Percentiles rank a stretch among this genome's conserved stretches.
Evolutionary conservation across 208 protist genomes (phyloP).

Genomic region (Dictyostelium gargantuum): DNA sequence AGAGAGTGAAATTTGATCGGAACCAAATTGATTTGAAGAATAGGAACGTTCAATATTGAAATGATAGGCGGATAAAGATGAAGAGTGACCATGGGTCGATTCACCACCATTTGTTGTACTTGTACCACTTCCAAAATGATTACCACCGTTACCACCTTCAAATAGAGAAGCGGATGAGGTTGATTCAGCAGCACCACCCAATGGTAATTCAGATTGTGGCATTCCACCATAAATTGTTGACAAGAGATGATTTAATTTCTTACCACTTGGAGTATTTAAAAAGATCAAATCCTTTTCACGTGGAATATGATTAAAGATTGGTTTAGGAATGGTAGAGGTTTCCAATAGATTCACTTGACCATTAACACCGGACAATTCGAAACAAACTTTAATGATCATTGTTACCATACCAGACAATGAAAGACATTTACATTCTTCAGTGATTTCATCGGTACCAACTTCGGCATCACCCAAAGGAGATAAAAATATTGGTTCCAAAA

Average conservation of each 20-base stretch:
- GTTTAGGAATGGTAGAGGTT: not conserved
- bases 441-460: constrained; percentile 35
- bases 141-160: not conserved
- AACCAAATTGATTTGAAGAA: not conserved
- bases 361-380: not conserved
- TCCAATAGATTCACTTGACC: constrained; percentile 12
- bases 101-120: not conserved
- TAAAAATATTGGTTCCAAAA: constrained; percentile 49
- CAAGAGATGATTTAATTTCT: not conserved
- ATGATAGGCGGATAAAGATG: not conserved
- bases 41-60: constrained; percentile 50
- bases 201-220: constrained; percentile 42
- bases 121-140: not conserved
- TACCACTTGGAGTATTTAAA: not conserved
- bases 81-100: no score
- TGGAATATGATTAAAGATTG: constrained; percentile 34
- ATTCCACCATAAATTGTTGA: constrained; percentile 16
- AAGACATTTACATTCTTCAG: constrained; percentile 46
- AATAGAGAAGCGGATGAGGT: not conserved
- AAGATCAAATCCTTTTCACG: constrained; percentile 49
- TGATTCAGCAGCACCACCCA: not conserved
- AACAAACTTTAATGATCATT: constrained; percentile 45
- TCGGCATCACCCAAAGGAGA: constrained; percentile 25
- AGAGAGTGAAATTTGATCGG: not conserved
- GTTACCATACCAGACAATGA: not conserved